Evolutionary conservation across 2,329 filamentous ascomycete genomes (phyloP), one percentile per base, ranked within the genome.

Genomic region (Paramyrothecium roridum): DNA sequence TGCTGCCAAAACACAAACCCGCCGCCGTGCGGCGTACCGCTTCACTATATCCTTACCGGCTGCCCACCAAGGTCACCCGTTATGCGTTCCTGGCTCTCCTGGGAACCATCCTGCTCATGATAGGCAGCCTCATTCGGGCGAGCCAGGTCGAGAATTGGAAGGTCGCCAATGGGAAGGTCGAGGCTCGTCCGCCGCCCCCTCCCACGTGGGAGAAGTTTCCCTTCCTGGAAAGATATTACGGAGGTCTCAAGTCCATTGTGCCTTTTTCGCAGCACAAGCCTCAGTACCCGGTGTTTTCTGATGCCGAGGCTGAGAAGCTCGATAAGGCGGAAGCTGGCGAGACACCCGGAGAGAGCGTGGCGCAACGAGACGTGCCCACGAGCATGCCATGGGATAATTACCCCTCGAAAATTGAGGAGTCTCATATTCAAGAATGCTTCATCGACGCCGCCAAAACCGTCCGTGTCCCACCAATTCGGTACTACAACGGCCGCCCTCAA

Each of bases 201-300:
- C 84, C 86, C 0, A 73, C 83, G 6, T 98, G 93, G 92, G 90
- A 96, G 69, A 83, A 82, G 11, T 98, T 96, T 68, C 85, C 86
- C 0, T 96, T 96, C 65, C 72, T 99, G 58, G 88, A 87, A 57
- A 83, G 93, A 59, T 99, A 97, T 69, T 95, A 97, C 69, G 93
- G 92, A 16, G 95, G 95, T 1, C 81, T 99, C 56, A 81, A 87
- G 60, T 88, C 83, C 0, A 68, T 99, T 58, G 83, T 90, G 0
- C 73, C 84, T 0, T 75, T 85, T 23, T 70, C 79, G 16, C 77
- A 90, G 50, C 93, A 93, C 61, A 76, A 80, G 11, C 88, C 93
- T 0, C 90, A 98, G 67, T 98, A 96, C 67, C 93, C 95, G 1
- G 79, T 34, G 23, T 19, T 52, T 26, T 33, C 48, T 47, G 50